phyloP scores from a whole-genome alignment of 2,329 filamentous ascomycete species.

The Pseudogymnoascus sp. region DNA sequence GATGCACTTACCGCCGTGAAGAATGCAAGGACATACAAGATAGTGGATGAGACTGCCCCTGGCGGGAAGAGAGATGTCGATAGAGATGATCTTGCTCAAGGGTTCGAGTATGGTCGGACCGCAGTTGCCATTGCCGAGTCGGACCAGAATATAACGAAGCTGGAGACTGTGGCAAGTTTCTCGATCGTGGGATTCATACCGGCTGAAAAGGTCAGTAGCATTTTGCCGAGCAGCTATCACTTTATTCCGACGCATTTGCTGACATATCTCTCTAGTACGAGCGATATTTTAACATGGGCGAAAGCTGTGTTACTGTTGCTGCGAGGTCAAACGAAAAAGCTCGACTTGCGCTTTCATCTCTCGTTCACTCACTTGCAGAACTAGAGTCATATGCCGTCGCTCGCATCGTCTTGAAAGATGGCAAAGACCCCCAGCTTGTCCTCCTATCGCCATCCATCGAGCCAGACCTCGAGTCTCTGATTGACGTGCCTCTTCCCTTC shows the following conservation, averaged over 20 bases:
- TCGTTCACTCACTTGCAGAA: constrained; percentile 82
- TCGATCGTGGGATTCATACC: constrained; percentile 84
- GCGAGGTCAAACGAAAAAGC: constrained; percentile 76
- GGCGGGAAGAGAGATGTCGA: constrained; percentile 78
- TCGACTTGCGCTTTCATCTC: constrained; percentile 75
- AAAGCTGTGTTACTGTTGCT: constrained; percentile 69
- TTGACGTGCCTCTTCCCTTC: constrained; percentile 87
- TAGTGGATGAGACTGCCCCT: constrained; percentile 66
- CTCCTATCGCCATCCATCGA: constrained; percentile 77
- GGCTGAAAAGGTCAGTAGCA: constrained; percentile 52
- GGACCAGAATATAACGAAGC: constrained; percentile 80
- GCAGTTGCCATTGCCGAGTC: constrained; percentile 83
- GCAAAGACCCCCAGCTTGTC: constrained; percentile 68
- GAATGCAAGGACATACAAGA: constrained; percentile 70
- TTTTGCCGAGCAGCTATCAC: not conserved
- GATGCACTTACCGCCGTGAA: constrained; percentile 62
- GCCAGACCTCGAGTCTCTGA: constrained; percentile 71
- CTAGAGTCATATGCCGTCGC: constrained; percentile 81
- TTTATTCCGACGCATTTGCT: not conserved
- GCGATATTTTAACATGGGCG: constrained; percentile 78
- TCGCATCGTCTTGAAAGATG: constrained; percentile 76
- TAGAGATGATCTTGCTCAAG: constrained; percentile 79
- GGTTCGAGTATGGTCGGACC: constrained; percentile 88
- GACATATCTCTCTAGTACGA: constrained; percentile 54
- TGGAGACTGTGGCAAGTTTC: constrained; percentile 69